Evolutionary conservation across 176 grass and related monocot species (phyloP).

Genomic region (Saccharum spontaneum): DNA sequence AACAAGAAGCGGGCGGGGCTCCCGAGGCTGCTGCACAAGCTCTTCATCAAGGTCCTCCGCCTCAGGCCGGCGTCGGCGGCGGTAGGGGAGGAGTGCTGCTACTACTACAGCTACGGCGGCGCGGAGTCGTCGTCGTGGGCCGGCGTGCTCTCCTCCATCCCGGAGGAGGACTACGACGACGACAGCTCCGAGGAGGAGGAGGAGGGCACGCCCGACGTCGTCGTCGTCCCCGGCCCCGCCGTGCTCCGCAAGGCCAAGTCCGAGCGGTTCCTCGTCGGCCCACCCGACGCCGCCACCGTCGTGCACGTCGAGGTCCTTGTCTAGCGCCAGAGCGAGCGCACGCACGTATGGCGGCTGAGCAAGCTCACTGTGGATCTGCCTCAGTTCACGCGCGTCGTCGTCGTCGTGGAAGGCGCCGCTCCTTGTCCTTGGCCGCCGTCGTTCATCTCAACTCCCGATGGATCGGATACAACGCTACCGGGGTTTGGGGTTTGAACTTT

Average conservation of each 20-base stretch:
- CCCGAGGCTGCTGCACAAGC: constrained; percentile 51
- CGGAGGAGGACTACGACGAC: constrained; percentile 41
- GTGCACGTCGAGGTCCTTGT: constrained; percentile 39
- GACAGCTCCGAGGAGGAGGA: not conserved
- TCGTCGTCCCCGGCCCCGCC: not conserved
- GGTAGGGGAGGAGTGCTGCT: constrained; percentile 24
- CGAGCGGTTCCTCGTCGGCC: constrained; percentile 19
- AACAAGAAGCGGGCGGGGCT: constrained; percentile 44
- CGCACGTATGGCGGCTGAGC: not conserved
- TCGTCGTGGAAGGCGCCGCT: not conserved
- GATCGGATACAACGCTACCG: no score
- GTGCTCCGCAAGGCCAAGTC: constrained; percentile 32
- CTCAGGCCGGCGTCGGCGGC: constrained; percentile 10
- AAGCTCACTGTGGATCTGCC: no score
- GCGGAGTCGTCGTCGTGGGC: constrained; percentile 30
- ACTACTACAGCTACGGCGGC: constrained; percentile 55
- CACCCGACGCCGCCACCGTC: constrained; percentile 23
- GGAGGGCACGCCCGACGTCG: constrained; percentile 23
- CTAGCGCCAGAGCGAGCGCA: not conserved
- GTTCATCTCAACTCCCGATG: no score
- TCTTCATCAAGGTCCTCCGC: constrained; percentile 56
- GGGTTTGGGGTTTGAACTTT: no score
- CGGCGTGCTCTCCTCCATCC: constrained; percentile 51
- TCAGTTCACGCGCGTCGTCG: no score
- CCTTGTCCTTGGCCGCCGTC: not conserved